Evolutionary conservation across 1,284 basidiomycete species (phyloP), one percentile per base, ranked within the genome.

Genomic region (Tilletiaria anomala): DNA sequence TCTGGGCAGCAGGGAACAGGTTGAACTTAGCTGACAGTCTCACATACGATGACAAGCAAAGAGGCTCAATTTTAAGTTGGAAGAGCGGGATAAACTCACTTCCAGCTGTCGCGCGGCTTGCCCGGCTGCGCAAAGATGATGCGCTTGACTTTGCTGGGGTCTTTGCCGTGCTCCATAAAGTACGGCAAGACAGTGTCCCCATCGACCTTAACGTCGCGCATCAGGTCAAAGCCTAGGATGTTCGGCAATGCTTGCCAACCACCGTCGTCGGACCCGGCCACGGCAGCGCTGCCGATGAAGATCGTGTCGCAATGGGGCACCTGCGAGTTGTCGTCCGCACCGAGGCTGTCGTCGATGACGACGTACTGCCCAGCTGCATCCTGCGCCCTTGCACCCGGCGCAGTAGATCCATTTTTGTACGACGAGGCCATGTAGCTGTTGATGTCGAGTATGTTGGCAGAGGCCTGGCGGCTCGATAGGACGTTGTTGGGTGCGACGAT

Each of bases 241-340:
- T 60, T 49, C 17, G 59, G 58, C 49, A 55, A 50, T 15, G 49
- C 45, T 22, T 45, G 44, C 59, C 59, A 62, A 15, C 59, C 59
- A 15, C 43, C 42, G 22, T 40, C 31, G 43, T 40, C 49, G 11
- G 47, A 43, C 12, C 58, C 59, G 3, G 44, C 48, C 20, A 62
- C 59, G 15, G 29, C 53, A 11, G 59, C 57, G 6, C 41, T 41
- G 31, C 58, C 55, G 35, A 62, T 60, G 34, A 60, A 62, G 43
- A 57, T 51, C 42, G 53, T 60, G 19, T 38, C 35, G 43, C 57
- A 60, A 5, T 48, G 47, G 26, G 49, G 45, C 22, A 49, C 42
- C 40, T 58, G 57, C 21, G 50, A 54, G 40, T 59, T 48, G 42
- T 54, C 48, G 33, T 62, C 57, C 35, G 52, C 45, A 26, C 59